phyloP scores from a whole-genome alignment of 768 basidiomycete genomes.

The Mycena vulgaris region DNA sequence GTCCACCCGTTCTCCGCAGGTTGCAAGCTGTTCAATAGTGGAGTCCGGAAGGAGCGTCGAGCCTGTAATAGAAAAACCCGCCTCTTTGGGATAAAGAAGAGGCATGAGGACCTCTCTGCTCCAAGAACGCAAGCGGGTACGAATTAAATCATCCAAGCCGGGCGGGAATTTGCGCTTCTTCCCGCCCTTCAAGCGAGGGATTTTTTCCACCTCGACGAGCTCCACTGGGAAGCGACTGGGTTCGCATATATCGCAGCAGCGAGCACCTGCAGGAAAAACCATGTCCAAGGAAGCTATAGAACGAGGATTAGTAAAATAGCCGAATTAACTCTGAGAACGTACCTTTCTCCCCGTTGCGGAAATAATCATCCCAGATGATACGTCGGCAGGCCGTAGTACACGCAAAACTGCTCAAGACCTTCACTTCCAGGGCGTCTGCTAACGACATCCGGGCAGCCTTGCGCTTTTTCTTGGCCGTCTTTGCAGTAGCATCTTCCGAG shows the following conservation, averaged over 20 bases:
- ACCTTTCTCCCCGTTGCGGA: constrained; percentile 39
- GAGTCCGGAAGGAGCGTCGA: constrained; percentile 10
- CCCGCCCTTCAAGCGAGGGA: constrained; percentile 24
- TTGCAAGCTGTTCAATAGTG: constrained; percentile 30
- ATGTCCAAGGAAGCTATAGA: no score
- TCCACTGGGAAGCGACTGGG: constrained; percentile 26
- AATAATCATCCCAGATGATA: constrained; percentile 39
- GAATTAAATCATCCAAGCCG: background rate
- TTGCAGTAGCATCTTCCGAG: background rate
- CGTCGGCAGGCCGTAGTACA: constrained; percentile 21
- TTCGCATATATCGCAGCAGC: constrained; percentile 35
- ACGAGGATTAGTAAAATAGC: no score
- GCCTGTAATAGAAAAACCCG: constrained; percentile 19
- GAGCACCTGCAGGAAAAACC: background rate
- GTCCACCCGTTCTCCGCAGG: constrained; percentile 24
- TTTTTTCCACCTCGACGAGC: constrained; percentile 10
- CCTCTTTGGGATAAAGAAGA: constrained; percentile 26
- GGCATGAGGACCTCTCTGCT: constrained; percentile 15
- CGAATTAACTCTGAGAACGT: no score
- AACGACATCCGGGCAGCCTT: background rate
- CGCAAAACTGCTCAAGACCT: constrained; percentile 18
- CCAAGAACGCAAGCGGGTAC: constrained; percentile 16
- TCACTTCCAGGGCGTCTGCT: constrained; percentile 14
- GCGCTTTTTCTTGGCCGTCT: background rate
- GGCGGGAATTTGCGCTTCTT: constrained; percentile 12